Percentiles rank a stretch among this genome's conserved stretches.
These are phyloP conservation scores for Globisporangium nagaii DNA, from an alignment of 352 stramenopile species.

Conservation along the genomic window DNA sequence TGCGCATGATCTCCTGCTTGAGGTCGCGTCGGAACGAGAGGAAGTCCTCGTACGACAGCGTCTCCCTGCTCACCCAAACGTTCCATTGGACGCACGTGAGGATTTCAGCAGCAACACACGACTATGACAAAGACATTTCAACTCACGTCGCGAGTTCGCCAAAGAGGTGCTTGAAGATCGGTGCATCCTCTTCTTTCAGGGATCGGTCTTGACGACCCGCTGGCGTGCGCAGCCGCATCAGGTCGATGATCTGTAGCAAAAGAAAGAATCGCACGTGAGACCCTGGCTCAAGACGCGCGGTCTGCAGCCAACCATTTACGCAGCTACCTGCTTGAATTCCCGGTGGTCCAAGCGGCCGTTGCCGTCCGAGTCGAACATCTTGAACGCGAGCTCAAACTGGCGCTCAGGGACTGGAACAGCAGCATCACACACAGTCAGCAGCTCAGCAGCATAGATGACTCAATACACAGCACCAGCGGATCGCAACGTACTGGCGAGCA, in stretches of 20 bases:
- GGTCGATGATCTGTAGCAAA: conserved; percentile 64
- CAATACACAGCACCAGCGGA: too few species aligned
- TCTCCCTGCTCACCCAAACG: conserved; percentile 31
- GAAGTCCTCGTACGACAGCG: conserved; percentile 81
- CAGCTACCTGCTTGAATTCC: conserved; percentile 78
- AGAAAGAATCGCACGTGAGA: too few species aligned
- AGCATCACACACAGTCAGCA: not conserved
- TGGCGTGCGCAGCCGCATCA: conserved; percentile 76
- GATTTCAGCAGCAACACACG: not conserved
- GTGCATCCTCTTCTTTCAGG: conserved; percentile 66
- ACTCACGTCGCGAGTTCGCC: conserved; percentile 65
- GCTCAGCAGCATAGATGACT: too few species aligned
- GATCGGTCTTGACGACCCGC: conserved; percentile 75
- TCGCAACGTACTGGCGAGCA: conserved; percentile 82
- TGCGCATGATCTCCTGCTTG: conserved; percentile 80
- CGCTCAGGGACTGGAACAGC: conserved; percentile 60
- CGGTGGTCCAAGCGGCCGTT: conserved; percentile 77
- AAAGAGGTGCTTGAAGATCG: conserved; percentile 85
- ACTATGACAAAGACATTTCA: not conserved
- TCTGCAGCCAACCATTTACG: not conserved
- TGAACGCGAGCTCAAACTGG: conserved; percentile 87
- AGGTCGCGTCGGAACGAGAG: conserved; percentile 64
- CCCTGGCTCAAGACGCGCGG: not conserved
- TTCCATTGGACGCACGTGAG: too few species aligned
- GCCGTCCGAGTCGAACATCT: conserved; percentile 85